Conservation (phyloP, 768 basidiomycete genomes). For the Tricholoma saponaceum region DNA sequence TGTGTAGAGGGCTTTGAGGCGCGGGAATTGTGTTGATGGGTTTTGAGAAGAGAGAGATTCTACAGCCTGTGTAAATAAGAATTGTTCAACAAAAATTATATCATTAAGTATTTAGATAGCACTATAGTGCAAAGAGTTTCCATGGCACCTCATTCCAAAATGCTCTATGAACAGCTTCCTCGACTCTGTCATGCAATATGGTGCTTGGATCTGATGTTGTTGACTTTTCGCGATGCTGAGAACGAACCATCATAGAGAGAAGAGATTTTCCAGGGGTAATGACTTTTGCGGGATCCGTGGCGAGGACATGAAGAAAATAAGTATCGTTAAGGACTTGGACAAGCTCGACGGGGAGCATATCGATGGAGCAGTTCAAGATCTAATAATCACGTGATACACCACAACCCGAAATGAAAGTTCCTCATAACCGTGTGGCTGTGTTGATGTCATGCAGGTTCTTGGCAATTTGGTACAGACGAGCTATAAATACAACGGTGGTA, state of each 20-base stretch:
- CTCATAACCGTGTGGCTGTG: no score
- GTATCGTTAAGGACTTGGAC: constrained; percentile 52
- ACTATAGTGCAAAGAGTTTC: constrained; percentile 1
- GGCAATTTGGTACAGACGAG: no score
- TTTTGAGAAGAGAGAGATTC: constrained; percentile 51
- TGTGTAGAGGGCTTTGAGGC: constrained; percentile 51
- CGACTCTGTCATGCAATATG: constrained; percentile 37
- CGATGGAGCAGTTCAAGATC: not conserved
- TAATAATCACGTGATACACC: no score
- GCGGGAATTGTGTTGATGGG: constrained; percentile 55
- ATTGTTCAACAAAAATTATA: not conserved
- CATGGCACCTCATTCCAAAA: constrained; percentile 71
- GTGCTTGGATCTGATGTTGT: constrained; percentile 1
- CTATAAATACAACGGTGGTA: not conserved
- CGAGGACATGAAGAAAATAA: constrained; percentile 66
- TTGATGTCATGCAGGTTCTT: no score
- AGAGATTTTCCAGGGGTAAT: constrained; percentile 74
- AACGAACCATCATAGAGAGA: constrained; percentile 49
- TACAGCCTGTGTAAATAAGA: constrained; percentile 37
- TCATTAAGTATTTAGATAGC: not conserved
- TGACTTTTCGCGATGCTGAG: not conserved
- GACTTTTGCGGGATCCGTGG: constrained; percentile 53
- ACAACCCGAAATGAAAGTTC: no score
- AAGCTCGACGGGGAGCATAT: constrained; percentile 50
- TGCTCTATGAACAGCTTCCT: constrained; percentile 54